These are phyloP conservation scores for cucumber (Cucumis sativus) DNA, from an alignment of 306 rosid species.

Conservation along the genomic window DNA sequence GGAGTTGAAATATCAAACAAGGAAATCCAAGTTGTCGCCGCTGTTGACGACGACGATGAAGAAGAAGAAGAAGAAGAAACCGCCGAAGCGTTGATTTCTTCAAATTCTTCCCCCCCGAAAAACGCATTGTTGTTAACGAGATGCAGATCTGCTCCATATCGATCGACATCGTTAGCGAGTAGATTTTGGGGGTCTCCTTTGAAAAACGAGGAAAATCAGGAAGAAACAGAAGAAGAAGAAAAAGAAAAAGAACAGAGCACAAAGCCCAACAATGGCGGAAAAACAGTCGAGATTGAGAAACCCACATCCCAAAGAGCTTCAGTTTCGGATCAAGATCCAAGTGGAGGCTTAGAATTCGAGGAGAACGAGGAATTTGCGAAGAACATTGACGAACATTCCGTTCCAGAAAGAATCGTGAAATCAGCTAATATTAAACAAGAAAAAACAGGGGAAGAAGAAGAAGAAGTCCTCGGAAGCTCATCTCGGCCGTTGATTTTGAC, in stretches of 20 bases:
- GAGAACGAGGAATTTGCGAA: not conserved
- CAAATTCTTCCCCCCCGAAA: conserved; percentile 36
- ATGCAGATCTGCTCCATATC: conserved; percentile 76
- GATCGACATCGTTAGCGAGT: conserved; percentile 67
- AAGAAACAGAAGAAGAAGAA: conserved; percentile 3
- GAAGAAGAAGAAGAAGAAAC: conserved; percentile 21
- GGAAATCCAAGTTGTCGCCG: conserved; percentile 11
- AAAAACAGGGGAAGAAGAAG: conserved; percentile 11
- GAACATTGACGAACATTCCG: not conserved
- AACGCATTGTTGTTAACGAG: conserved; percentile 65
- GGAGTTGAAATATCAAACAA: conserved; percentile 14
- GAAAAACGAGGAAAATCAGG: conserved; percentile 17
- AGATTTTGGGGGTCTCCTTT: conserved; percentile 69
- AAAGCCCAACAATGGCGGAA: not conserved
- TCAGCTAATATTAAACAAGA: conserved; percentile 8
- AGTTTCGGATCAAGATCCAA: conserved; percentile 21
- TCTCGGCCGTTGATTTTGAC: conserved; percentile 40
- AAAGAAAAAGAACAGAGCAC: conserved; percentile 1
- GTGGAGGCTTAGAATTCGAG: conserved; percentile 18
- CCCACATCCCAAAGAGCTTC: conserved; percentile 19
- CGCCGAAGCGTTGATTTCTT: conserved; percentile 9
- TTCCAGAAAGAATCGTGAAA: conserved; percentile 19
- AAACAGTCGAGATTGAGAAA: conserved; percentile 8
- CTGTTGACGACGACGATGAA: not conserved
- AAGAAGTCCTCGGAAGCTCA: not conserved